Conservation (phyloP, 2,329 filamentous ascomycete genomes). For the Stagonosporopsis chrysanthemi region DNA sequence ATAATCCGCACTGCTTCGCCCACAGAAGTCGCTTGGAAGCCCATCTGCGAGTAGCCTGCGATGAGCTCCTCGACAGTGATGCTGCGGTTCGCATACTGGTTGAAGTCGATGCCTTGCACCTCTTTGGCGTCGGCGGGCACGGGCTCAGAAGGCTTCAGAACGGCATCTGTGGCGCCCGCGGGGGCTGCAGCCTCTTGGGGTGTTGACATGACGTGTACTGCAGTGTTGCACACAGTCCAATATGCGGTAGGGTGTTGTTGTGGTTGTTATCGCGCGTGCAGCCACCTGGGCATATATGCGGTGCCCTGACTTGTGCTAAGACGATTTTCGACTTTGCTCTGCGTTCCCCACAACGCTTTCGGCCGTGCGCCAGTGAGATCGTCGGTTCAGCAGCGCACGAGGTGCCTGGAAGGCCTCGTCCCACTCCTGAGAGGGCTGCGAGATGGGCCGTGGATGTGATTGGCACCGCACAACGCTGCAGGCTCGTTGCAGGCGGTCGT, state of each 20-base stretch:
- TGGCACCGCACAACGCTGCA: neutral
- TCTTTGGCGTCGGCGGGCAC: conserved; percentile 79
- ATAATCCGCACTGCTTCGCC: conserved; percentile 90
- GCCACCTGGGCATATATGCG: neutral
- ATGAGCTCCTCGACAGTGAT: conserved; percentile 88
- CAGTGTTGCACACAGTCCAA: conserved; percentile 4
- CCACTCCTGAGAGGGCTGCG: neutral
- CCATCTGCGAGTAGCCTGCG: conserved; percentile 83
- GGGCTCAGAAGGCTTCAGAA: conserved; percentile 82
- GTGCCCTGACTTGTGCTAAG: neutral
- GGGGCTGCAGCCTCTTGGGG: conserved; percentile 47
- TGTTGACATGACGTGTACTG: conserved; percentile 30
- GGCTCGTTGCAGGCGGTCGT: neutral
- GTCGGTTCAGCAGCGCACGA: conserved; percentile 1
- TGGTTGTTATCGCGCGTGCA: conserved; percentile 8
- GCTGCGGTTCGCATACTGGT: conserved; percentile 74
- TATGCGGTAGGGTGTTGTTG: conserved; percentile 4
- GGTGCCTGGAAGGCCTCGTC: neutral
- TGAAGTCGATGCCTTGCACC: conserved; percentile 92
- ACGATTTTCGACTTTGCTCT: conserved; percentile 9
- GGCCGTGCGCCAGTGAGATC: conserved; percentile 7
- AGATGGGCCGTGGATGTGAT: neutral
- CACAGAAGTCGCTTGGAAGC: conserved; percentile 81
- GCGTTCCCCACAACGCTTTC: conserved; percentile 13
- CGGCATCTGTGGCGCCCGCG: conserved; percentile 71